A percentile compares a stretch with the other conserved stretches of the same genome.
These are phyloP conservation scores for Niveomyces coronatus DNA, from an alignment of 2,329 filamentous ascomycete genomes.

Conservation along the genomic window DNA sequence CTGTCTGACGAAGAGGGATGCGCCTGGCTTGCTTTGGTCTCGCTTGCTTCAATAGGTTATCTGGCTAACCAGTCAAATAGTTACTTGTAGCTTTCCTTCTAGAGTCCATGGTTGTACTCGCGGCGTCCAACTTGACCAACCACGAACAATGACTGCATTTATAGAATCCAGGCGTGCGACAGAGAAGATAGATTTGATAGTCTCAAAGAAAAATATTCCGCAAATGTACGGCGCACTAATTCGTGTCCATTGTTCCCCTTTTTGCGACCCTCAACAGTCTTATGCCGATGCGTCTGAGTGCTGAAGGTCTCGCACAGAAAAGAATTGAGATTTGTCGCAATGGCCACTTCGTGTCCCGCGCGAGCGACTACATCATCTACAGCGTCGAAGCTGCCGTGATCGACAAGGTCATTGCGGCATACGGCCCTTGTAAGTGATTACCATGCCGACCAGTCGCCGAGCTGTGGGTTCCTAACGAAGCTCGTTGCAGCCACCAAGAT, in stretches of 20 bases:
- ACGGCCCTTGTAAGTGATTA: conserved; percentile 67
- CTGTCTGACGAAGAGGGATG: conserved; percentile 62
- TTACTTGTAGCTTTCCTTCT: conserved; percentile 1
- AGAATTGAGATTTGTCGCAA: conserved; percentile 83
- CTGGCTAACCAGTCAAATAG: conserved; percentile 6
- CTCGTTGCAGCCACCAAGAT: conserved; percentile 69
- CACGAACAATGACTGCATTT: background rate
- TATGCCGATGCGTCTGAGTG: conserved; percentile 20
- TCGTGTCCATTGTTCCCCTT: conserved; percentile 16
- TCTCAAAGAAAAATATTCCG: conserved; percentile 70
- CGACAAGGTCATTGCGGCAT: conserved; percentile 74
- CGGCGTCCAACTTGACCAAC: conserved; percentile 17
- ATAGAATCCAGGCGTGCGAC: conserved; percentile 91
- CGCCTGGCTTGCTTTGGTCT: conserved; percentile 6
- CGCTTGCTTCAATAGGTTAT: conserved; percentile 1
- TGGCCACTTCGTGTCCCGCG: conserved; percentile 89
- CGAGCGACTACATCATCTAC: conserved; percentile 98
- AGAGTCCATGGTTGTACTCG: too few relatives aligned
- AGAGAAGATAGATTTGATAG: conserved; percentile 77
- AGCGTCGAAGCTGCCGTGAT: conserved; percentile 93
- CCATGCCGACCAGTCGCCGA: conserved; percentile 4
- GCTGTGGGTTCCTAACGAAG: conserved; percentile 10
- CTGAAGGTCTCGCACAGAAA: conserved; percentile 45
- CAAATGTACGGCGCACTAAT: conserved; percentile 68
- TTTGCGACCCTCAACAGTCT: conserved; percentile 10